phyloP scores from a whole-genome alignment of 345 rosid species.

The Aquilaria malaccensis region DNA sequence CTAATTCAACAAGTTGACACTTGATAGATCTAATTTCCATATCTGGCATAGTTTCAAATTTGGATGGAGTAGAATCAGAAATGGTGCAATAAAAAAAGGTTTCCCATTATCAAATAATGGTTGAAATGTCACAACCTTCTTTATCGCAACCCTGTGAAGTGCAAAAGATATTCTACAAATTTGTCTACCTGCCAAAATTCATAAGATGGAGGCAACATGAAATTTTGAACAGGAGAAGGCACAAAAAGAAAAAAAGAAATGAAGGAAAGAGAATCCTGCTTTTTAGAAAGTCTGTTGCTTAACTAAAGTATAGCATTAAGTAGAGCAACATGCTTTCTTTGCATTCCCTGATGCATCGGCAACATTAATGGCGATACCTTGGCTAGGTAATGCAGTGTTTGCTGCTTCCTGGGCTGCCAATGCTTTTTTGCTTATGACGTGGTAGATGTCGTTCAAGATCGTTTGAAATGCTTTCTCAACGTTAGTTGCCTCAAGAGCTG shows the following conservation, averaged over 20 bases:
- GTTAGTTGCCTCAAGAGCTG: constrained; percentile 53
- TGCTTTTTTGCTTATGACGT: constrained; percentile 53
- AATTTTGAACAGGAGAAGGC: not conserved
- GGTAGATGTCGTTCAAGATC: constrained; percentile 48
- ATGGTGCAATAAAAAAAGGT: constrained; percentile 2
- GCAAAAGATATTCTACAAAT: constrained; percentile 34
- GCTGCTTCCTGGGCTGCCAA: constrained; percentile 55
- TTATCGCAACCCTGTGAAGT: constrained; percentile 18
- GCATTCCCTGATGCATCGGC: constrained; percentile 35
- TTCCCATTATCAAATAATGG: constrained; percentile 4
- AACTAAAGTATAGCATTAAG: constrained; percentile 16
- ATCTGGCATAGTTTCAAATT: not conserved
- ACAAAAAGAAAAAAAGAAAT: constrained; percentile 11
- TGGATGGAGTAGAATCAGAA: not conserved
- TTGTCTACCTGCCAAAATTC: constrained; percentile 30
- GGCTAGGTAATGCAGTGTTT: constrained; percentile 33
- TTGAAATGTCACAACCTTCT: constrained; percentile 19
- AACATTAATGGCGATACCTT: constrained; percentile 51
- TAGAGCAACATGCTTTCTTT: constrained; percentile 44
- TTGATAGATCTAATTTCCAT: no score
- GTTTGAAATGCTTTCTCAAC: constrained; percentile 58
- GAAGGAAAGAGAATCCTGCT: not conserved
- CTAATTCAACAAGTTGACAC: no score
- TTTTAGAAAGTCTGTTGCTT: not conserved
- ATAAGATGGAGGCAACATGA: constrained; percentile 9